A percentile compares a stretch with the other conserved stretches of the same genome.
Conservation (phyloP, 371 early-diverging fungal species). For the Thermomucor indicae-seudaticae region DNA sequence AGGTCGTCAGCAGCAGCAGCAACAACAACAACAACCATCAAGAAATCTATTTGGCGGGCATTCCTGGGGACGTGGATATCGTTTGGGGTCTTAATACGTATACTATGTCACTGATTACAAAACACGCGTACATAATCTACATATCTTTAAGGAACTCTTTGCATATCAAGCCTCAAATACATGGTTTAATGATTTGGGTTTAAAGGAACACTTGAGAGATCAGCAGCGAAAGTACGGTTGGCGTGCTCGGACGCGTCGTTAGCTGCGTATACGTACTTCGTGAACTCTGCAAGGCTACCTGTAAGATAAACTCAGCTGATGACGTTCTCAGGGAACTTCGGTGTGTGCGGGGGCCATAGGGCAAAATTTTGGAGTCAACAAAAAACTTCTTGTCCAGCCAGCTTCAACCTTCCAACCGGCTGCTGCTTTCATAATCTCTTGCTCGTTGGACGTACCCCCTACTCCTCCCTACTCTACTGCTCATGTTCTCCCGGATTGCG, state of each 20-base stretch:
- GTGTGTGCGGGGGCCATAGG: neutral
- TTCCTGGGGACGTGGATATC: constrained; percentile 15
- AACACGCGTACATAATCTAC: neutral
- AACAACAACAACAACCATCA: neutral
- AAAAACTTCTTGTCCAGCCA: constrained; percentile 11
- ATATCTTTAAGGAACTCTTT: neutral
- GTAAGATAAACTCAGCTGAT: no score
- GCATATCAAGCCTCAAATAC: neutral
- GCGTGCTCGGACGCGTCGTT: no score
- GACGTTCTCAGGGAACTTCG: no score
- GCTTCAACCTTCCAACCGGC: constrained; percentile 6
- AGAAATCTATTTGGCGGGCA: constrained; percentile 12
- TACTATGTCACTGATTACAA: neutral
- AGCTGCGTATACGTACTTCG: no score
- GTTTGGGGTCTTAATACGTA: constrained; percentile 7
- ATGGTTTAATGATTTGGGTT: no score
- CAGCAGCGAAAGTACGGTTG: no score
- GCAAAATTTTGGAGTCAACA: constrained; percentile 9
- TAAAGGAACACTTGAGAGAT: no score
- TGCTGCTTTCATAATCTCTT: constrained; percentile 15
- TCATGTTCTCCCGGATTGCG: constrained; percentile 51
- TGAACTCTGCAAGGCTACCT: no score
- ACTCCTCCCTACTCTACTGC: constrained; percentile 26
- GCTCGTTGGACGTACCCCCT: constrained; percentile 20
- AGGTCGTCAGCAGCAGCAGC: constrained; percentile 12